Evolutionary conservation across 1,284 basidiomycete genomes (phyloP).

Genomic region (Stereum hirsutum): DNA sequence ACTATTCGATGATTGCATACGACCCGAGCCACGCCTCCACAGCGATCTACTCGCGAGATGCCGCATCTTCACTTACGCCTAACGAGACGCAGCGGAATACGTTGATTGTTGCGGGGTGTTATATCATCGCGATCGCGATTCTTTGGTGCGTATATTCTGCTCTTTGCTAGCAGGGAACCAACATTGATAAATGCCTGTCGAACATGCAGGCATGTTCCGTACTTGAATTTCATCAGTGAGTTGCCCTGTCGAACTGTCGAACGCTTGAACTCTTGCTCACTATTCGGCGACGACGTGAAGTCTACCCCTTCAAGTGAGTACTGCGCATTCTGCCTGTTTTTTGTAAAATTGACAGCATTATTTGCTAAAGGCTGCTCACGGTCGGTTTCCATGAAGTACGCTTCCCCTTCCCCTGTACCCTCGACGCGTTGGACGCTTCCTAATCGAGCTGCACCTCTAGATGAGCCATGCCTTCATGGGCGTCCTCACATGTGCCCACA

Average conservation of each 20-base stretch:
- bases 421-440: neutral
- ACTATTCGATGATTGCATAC: constrained; percentile 4
- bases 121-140: constrained; percentile 64
- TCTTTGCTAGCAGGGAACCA: neutral
- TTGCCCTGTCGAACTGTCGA: constrained; percentile 10
- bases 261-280: neutral
- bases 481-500: constrained; percentile 83
- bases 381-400: constrained; percentile 86
- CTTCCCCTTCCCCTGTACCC: constrained; percentile 7
- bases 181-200: constrained; percentile 1
- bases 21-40: constrained; percentile 1
- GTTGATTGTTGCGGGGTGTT: constrained; percentile 67
- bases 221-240: constrained; percentile 64
- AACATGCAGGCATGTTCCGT: constrained; percentile 62
- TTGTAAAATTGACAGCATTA: constrained; percentile 4
- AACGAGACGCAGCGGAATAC: constrained; percentile 68
- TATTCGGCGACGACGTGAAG: constrained; percentile 23
- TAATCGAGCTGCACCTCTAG: constrained; percentile 26
- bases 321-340: constrained; percentile 3
- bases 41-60: constrained; percentile 25
- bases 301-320: constrained; percentile 89
- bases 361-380: constrained; percentile 49
- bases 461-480: constrained; percentile 80
- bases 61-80: constrained; percentile 38
- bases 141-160: constrained; percentile 47